Conservation (phyloP, 225 moss, liverwort and hornwort species). For the Physcomitrium patens region DNA sequence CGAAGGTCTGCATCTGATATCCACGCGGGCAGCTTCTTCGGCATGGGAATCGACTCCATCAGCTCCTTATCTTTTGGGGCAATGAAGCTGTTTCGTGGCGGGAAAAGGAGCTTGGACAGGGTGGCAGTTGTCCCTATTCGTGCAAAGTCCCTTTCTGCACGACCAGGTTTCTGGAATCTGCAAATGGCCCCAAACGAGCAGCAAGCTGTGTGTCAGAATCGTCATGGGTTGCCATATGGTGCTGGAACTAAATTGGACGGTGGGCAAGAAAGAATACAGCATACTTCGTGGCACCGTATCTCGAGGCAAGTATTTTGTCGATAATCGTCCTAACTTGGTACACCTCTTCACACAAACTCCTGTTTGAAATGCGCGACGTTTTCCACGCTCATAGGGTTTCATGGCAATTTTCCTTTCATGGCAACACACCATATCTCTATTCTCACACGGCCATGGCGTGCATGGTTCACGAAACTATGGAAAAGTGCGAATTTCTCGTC, state of each 20-base stretch:
- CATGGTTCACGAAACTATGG: background rate
- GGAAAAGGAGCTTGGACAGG: constrained; percentile 54
- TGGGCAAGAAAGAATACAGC: too few species aligned
- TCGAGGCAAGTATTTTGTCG: too few species aligned
- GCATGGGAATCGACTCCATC: constrained; percentile 57
- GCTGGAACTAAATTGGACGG: too few species aligned
- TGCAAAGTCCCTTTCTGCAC: constrained; percentile 77
- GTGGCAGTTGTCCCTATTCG: constrained; percentile 53
- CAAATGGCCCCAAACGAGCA: constrained; percentile 16
- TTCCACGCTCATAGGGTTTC: background rate
- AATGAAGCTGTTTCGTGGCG: constrained; percentile 32
- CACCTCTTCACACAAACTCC: background rate
- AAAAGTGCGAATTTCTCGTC: background rate
- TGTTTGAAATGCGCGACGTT: background rate
- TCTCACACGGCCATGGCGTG: too few species aligned
- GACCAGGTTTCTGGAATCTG: constrained; percentile 69
- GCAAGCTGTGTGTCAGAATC: constrained; percentile 7
- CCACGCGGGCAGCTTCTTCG: constrained; percentile 73
- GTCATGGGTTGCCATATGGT: too few species aligned
- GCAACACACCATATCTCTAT: background rate
- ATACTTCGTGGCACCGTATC: too few species aligned
- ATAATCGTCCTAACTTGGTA: too few species aligned
- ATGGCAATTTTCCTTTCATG: background rate
- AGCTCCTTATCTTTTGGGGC: constrained; percentile 54
- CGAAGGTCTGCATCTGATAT: constrained; percentile 81